Evolutionary conservation across 306 rosid genomes (phyloP).

Genomic region (Citrullus mucosospermus): DNA sequence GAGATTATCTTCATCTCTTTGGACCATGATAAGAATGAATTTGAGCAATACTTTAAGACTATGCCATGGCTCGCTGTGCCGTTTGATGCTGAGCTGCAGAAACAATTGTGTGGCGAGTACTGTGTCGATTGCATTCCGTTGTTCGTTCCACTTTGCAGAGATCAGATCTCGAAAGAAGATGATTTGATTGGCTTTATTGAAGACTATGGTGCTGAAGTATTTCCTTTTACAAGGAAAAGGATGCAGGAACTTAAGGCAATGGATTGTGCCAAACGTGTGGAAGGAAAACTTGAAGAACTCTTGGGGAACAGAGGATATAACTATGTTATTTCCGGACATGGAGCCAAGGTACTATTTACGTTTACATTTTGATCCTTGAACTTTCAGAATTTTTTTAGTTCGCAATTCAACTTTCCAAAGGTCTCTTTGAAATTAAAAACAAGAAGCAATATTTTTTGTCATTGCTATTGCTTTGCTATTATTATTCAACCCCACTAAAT

Average conservation of each 20-base stretch:
- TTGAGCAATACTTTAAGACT: conserved; percentile 42
- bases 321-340: conserved; percentile 42
- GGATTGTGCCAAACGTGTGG: conserved; percentile 51
- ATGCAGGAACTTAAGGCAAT: conserved; percentile 44
- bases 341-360: conserved; percentile 32
- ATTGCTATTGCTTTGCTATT: too few relatives aligned
- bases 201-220: conserved; percentile 78
- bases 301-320: conserved; percentile 43
- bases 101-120: conserved; percentile 39
- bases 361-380: background rate
- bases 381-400: background rate
- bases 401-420: background rate
- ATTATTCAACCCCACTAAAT: too few relatives aligned
- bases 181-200: conserved; percentile 63
- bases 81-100: conserved; percentile 38
- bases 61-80: conserved; percentile 94
- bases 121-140: conserved; percentile 58
- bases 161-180: conserved; percentile 31
- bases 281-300: conserved; percentile 50
- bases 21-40: conserved; percentile 48
- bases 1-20: conserved; percentile 72
- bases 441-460: too few relatives aligned
- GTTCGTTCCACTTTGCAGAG: conserved; percentile 39
- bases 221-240: conserved; percentile 77
- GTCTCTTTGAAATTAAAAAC: background rate